Evolutionary conservation across 2,329 filamentous ascomycete genomes (phyloP), one percentile per base, ranked within the genome.

Genomic region (Exophiala xenobiotica): DNA sequence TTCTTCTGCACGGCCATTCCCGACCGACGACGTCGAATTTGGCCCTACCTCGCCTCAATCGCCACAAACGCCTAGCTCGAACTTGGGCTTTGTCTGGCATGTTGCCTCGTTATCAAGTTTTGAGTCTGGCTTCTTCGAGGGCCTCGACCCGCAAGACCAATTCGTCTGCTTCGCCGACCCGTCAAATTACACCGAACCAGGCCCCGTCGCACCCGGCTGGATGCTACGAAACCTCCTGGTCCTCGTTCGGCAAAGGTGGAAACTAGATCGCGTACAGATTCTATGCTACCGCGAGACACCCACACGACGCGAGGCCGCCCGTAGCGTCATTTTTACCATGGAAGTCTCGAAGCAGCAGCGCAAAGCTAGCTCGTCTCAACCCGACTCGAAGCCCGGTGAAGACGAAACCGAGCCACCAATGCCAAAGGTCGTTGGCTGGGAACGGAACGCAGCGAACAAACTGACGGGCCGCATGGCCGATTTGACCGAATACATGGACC

Each of bases 361-460:
- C n/a, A n/a, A n/a, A n/a, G n/a, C n/a, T n/a, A n/a, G n/a, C n/a
- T n/a, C n/a, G n/a, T n/a, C n/a, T n/a, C 31, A 35, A 40, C 38
- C 40, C 16, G 57, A 29, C 38, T 39, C 16, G 56, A 48, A 59
- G 58, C 49, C 51, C 53, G 60, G 40, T 41, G 59, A 18, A 58
- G 53, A 38, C 24, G 46, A n/a, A n/a, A n/a, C 16, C 23, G 46
- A 20, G 39, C 33, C 60, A 24, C 50, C 67, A 45, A 83, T 95
- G 78, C 92, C 93, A 43, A 96, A 95, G 67, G 85, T 93, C 8
- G 96, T 91, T 1, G 93, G 93, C 18, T 99, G 93, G 93, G 93
- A 97, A 70, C 83, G 92, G 46, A 90, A 90, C 56, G 78, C 82
- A 14, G 78, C 81, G 19, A 86, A 87, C 20, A 96, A 95, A 66